Evolutionary conservation across 1,284 basidiomycete species (phyloP), one percentile per base, ranked within the genome.

Genomic region (Xerocomus minutiporus): DNA sequence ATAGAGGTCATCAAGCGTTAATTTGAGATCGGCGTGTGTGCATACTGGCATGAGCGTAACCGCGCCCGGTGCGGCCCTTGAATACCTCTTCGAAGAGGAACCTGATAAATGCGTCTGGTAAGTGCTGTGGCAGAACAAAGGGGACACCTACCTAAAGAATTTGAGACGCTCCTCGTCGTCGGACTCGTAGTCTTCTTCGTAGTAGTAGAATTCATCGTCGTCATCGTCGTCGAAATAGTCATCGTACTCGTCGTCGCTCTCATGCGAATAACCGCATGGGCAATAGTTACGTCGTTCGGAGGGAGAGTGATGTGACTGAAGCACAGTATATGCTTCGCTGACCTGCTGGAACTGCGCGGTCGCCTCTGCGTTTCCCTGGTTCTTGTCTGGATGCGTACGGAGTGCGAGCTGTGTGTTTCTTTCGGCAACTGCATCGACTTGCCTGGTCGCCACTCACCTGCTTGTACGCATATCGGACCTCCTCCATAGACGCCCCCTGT

Each of bases 331-430:
- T 4, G 86, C 86, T 53, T 82, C 83, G 55, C 82, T 78, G 41
- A 89, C 65, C 49, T 73, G 70, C 65, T 89, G 86, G 61, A 90
- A 89, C 61, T 83, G 73, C 3, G 73, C 73, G 35, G 86, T 88
- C 50, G 86, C 86, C 59, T 78, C 74, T 43, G 75, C 75, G 57
- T 86, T 77, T 45, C 76, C 76, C 0, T 76, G 80, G 59, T 87
- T 87, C 68, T 87, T 88, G 70, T 89, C 87, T 7, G 87, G 86
- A 67, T 89, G 87, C 0, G 80, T 83, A 32, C 75, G 75, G 28
- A 88, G 72, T 8, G 85, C 85, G 51, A 81, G 68, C 83, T 86
- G 56, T n/a, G 52, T 11, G 49, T 45, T 50, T 34, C 42, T 13
- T 23, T 54, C 17, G 51, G 44, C 35, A 50, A 50, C 43, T 25